Evolutionary conservation across 345 rosid species (phyloP), one percentile per base, ranked within the genome.

Genomic region (Theobroma cacao): DNA sequence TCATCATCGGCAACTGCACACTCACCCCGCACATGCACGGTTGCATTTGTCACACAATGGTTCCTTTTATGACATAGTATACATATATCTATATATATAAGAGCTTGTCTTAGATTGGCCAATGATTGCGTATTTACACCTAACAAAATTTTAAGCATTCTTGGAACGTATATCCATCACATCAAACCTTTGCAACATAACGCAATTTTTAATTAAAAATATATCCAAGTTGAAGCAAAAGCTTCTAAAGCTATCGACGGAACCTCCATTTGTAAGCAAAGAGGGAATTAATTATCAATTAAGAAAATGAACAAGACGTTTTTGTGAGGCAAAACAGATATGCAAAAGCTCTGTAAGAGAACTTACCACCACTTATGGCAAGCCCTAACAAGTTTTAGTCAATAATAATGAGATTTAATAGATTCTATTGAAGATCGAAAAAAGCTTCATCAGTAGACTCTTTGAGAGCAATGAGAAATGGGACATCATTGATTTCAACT

Each of bases 401-500:
- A n/a, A 28, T 47, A 69, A 28, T 69, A 47, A 69, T 47, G 38
- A 28, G 38, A 69, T 69, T 69, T 69, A 69, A 47, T 24, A 15
- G 22, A 45, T n/a, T 67, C 20, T 24, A 6, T 67, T 67, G 43
- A 68, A 43, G 20, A 45, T 15, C 2, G 3, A 45, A 24, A 53
- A 5, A 53, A 53, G 24, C 58, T 53, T 40, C 18, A 3, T 40
- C 17, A 41, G 53, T 13, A 40, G 28, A 24, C 18, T 28, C 18
- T 3, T 28, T 13, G 13, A 13, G 18, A 69, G n/a, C 20, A 47
- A 45, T 69, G 38, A 9, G 13, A 13, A 47, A 47, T 69, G 24
- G 58, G 74, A 69, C 74, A 69, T 69, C 38, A 28, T 47, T 45
- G 17, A 45, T 69, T 69, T 69, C 74, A 69, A 69, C 30, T 69